These are phyloP conservation scores for Penicillium fimorum DNA, from an alignment of 495 filamentous ascomycete genomes.

Conservation along the genomic window DNA sequence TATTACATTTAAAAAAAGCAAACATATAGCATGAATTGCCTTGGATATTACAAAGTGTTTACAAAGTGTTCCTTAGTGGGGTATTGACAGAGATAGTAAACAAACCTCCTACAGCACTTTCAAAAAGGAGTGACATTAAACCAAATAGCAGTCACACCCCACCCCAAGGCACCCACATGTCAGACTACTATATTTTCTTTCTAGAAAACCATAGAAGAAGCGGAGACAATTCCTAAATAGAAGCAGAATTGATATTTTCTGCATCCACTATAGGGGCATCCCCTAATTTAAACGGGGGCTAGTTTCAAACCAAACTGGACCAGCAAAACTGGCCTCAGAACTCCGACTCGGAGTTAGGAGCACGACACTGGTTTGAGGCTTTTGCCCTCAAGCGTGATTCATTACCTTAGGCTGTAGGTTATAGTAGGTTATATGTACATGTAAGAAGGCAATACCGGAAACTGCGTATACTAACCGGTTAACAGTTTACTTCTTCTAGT, in stretches of 20 bases:
- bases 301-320: not conserved
- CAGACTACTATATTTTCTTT: not conserved
- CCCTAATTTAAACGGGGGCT: not conserved
- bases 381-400: too few relatives aligned
- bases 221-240: slow-evolving; percentile 4
- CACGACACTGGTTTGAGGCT: too few relatives aligned
- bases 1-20: too few relatives aligned
- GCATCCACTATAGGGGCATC: slow-evolving; percentile 6
- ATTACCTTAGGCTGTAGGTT: too few relatives aligned
- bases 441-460: too few relatives aligned
- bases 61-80: not conserved
- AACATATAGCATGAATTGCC: not conserved
- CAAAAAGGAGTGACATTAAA: not conserved
- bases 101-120: not conserved
- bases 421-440: too few relatives aligned
- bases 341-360: too few relatives aligned
- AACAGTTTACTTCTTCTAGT: too few relatives aligned
- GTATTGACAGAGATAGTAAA: not conserved
- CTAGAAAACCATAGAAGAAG: slow-evolving; percentile 6
- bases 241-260: not conserved
- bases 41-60: not conserved
- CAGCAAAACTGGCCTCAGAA: not conserved
- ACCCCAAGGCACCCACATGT: not conserved
- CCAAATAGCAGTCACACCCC: not conserved
- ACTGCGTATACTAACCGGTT: too few relatives aligned